phyloP scores from a whole-genome alignment of 2,329 filamentous ascomycete species.

The Trichoderma brevicompactum region DNA sequence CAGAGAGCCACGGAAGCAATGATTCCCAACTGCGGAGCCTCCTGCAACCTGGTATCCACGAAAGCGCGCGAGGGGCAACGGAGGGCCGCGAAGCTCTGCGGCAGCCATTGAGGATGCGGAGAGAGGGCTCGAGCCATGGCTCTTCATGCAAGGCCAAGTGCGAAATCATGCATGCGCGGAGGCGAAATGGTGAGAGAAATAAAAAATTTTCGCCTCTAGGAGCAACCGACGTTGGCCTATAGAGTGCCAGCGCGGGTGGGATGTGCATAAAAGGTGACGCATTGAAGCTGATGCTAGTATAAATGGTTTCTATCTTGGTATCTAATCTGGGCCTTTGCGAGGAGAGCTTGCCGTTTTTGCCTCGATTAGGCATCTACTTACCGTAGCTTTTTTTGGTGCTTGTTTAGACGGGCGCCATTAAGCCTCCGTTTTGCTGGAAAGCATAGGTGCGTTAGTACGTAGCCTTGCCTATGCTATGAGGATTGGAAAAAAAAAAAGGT shows the following conservation, averaged over 20 bases:
- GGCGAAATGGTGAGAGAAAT: no score
- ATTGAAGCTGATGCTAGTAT: constrained; percentile 13
- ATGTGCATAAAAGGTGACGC: constrained; percentile 15
- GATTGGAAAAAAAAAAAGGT: no score
- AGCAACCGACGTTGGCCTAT: background rate
- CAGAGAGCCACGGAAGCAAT: constrained; percentile 21
- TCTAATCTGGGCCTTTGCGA: background rate
- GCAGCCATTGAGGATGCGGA: no score
- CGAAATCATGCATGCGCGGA: no score
- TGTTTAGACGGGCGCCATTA: no score
- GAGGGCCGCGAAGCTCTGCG: background rate
- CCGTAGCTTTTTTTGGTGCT: no score
- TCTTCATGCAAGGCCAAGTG: no score
- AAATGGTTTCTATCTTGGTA: background rate
- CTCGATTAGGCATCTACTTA: no score
- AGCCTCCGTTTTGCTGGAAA: background rate
- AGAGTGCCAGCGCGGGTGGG: background rate
- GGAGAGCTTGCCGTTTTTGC: background rate
- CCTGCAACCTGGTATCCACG: constrained; percentile 15
- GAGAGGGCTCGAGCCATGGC: no score
- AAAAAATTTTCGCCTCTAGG: constrained; percentile 7
- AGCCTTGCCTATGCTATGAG: background rate
- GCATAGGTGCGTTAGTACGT: background rate
- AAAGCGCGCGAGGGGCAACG: background rate
- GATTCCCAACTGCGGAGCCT: constrained; percentile 27